Evolutionary conservation across 371 early-diverging fungal genomes (phyloP).

Genomic region (Dichotomocladium elegans): DNA sequence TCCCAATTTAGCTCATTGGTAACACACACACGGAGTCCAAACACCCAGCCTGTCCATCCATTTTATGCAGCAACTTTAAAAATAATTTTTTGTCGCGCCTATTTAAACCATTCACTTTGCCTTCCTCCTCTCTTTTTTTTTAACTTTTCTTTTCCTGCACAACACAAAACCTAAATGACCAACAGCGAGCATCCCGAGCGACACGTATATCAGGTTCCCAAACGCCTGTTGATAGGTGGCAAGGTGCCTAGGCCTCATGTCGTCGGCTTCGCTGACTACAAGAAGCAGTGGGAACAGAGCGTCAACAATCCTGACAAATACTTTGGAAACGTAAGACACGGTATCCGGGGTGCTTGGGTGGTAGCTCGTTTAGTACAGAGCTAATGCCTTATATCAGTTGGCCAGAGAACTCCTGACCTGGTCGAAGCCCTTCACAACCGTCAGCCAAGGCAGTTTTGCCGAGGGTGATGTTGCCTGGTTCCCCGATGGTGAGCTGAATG

Average conservation of each 20-base stretch:
- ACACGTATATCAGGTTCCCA: conserved; percentile 42
- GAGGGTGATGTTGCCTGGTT: conserved; percentile 93
- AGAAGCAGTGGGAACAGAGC: conserved; percentile 64
- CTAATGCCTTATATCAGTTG: conserved; percentile 28
- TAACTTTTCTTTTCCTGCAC: conserved; percentile 3
- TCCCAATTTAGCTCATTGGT: background rate
- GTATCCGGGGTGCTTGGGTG: background rate
- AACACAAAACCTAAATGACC: too few relatives aligned
- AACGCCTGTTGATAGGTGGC: conserved; percentile 36
- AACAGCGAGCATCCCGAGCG: conserved; percentile 14
- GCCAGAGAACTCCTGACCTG: conserved; percentile 75
- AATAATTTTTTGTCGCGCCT: background rate
- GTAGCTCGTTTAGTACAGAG: too few relatives aligned
- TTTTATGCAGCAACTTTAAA: background rate
- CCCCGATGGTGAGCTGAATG: conserved; percentile 90
- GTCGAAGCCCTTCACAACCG: conserved; percentile 72
- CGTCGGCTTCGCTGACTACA: conserved; percentile 67
- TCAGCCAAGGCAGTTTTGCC: conserved; percentile 60
- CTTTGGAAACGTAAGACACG: conserved; percentile 70
- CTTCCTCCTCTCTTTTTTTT: background rate
- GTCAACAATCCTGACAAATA: conserved; percentile 73
- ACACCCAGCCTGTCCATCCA: too few relatives aligned
- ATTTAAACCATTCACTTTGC: background rate
- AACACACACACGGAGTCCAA: too few relatives aligned
- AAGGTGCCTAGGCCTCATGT: conserved; percentile 57